Evolutionary conservation across 306 rosid genomes (phyloP).

Genomic region (Crotalaria pallida): DNA sequence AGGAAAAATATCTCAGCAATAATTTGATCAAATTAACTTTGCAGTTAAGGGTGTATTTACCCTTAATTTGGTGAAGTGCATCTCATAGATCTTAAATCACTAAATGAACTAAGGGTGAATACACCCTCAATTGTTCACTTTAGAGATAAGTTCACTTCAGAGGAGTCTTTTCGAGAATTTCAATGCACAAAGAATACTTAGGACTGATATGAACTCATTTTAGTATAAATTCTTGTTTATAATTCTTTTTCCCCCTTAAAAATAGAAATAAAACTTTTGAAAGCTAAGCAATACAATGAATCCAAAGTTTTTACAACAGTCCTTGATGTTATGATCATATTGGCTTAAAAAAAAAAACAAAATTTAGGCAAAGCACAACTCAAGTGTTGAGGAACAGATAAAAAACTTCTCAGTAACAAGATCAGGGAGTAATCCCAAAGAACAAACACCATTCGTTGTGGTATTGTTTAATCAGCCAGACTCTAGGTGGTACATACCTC

Average conservation of each 20-base stretch:
- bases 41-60: neutral
- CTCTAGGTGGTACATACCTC: constrained; percentile 53
- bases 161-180: too few species aligned
- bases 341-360: neutral
- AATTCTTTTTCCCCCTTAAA: neutral
- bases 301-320: neutral
- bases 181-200: too few species aligned
- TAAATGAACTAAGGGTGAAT: too few species aligned
- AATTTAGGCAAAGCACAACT: neutral
- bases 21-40: neutral
- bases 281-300: neutral
- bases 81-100: too few species aligned
- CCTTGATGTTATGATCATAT: neutral
- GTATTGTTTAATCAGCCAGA: constrained; percentile 12
- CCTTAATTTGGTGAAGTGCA: too few species aligned
- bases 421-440: constrained; percentile 8
- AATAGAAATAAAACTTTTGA: too few species aligned
- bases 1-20: neutral
- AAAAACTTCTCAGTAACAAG: neutral
- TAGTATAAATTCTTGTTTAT: neutral
- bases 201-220: too few species aligned
- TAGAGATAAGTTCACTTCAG: too few species aligned
- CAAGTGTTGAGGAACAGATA: constrained; percentile 20
- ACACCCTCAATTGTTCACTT: too few species aligned
- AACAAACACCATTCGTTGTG: neutral